A percentile compares a stretch with the other conserved stretches of the same genome.
These are phyloP conservation scores for Cynara cardunculus DNA, from an alignment of 129 eudicot genomes.

Conservation along the genomic window DNA sequence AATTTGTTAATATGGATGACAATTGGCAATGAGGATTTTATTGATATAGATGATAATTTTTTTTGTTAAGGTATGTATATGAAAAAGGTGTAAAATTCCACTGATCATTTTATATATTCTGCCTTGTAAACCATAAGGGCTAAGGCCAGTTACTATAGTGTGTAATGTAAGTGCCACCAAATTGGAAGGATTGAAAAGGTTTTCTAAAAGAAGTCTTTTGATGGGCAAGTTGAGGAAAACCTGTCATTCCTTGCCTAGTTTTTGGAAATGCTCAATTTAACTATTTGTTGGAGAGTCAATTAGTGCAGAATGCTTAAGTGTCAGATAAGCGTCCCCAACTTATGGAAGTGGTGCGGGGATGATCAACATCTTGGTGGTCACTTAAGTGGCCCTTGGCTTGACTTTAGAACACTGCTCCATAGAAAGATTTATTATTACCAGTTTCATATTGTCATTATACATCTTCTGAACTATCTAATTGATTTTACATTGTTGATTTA, in stretches of 20 bases:
- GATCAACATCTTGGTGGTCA: too few relatives aligned
- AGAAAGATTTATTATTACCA: neutral
- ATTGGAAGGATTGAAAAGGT: neutral
- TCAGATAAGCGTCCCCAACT: too few relatives aligned
- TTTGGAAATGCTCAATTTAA: neutral
- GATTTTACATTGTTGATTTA: constrained; percentile 8
- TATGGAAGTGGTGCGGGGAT: neutral
- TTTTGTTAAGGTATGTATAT: neutral
- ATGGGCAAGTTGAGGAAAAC: neutral
- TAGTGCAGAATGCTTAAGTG: neutral
- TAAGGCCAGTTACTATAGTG: neutral
- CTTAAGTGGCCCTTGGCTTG: too few relatives aligned
- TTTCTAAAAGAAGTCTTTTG: neutral
- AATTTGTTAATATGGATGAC: neutral
- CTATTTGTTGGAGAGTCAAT: neutral
- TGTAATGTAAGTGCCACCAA: neutral
- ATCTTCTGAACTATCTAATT: constrained; percentile 7
- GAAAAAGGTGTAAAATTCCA: neutral
- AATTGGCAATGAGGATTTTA: neutral
- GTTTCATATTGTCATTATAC: neutral
- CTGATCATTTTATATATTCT: neutral
- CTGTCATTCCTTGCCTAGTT: neutral
- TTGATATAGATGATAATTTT: neutral
- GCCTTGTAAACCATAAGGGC: neutral
- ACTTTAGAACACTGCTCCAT: too few relatives aligned